These are phyloP conservation scores for Penicillium freii DNA, from an alignment of 2,329 filamentous ascomycete genomes.

Conservation along the genomic window DNA sequence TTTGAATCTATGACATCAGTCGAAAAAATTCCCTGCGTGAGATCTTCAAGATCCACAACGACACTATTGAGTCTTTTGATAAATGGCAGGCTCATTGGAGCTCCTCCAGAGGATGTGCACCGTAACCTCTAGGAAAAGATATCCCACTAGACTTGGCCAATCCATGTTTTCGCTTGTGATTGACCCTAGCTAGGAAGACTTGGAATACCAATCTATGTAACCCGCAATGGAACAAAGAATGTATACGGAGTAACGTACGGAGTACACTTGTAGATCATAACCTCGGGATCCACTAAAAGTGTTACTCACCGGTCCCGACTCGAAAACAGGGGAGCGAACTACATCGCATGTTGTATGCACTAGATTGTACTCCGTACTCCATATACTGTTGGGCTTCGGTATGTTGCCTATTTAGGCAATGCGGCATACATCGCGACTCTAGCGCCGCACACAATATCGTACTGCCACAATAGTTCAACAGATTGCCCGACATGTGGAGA, in stretches of 20 bases:
- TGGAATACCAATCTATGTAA: neutral
- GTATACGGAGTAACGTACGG: neutral
- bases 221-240: neutral
- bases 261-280: neutral
- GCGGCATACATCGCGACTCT: neutral
- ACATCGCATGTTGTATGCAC: neutral
- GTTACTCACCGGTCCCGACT: neutral
- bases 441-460: neutral
- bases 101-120: neutral
- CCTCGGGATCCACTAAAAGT: neutral
- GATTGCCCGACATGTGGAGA: neutral
- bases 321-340: neutral
- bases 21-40: too few species aligned
- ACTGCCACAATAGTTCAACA: neutral
- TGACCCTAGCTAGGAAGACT: neutral
- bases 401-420: neutral
- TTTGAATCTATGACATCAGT: neutral
- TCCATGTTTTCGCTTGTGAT: neutral
- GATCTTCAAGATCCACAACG: neutral
- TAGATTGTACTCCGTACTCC: neutral
- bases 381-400: neutral
- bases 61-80: neutral
- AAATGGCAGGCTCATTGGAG: neutral
- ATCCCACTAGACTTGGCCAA: neutral
- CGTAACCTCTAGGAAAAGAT: neutral